Evolutionary conservation across 225 moss, liverwort and hornwort species (phyloP), one percentile per base, ranked within the genome.

Genomic region (Asterella californica): DNA sequence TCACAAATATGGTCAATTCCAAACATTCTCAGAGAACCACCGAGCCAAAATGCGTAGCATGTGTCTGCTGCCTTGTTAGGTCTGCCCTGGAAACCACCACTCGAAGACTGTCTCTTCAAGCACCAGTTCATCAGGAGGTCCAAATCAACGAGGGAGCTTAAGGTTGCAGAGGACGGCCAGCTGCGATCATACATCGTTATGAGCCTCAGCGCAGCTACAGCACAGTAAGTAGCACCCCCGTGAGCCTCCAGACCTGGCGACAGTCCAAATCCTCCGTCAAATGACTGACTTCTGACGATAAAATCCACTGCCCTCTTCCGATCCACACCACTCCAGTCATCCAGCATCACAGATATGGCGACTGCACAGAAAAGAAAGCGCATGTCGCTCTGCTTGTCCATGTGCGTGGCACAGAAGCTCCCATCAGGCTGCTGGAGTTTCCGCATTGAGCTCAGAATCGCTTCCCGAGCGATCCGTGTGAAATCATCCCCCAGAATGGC

Each of bases 301-400:
- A 88, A 95, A 34, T 88, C 82, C 42, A 88, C 87, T 59, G 95
- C 88, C 75, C 82, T 93, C 53, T 83, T 84, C 73, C 89, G 81
- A 86, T 99, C 91, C 84, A 99, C 91, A 74, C 93, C 99, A 75
- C 79, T 90, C 95, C 93, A 95, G 81, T 99, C 92, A 82, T 92
- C 85, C 80, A 99, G 83, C 85, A 99, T 89, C 57, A 88, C 89
- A 83, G 91, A 99, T 54, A 99, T 91, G 80, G 95, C 93, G 85
- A 88, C 95, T 90, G 99, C 99, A 87, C 99, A 99, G 67, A 92
- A 99, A 70, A 89, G 83, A 81, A 99, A 99, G 64, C 99, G 90
- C 87, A 99, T 88, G 81, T 99, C 99, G 73, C 81, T 87, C 82
- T 95, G 93, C 32, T 85, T 90, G 83, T 94, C 95, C 84, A 91